These are phyloP conservation scores for Termitomyces sp. DNA, from an alignment of 768 basidiomycete species.

Conservation along the genomic window DNA sequence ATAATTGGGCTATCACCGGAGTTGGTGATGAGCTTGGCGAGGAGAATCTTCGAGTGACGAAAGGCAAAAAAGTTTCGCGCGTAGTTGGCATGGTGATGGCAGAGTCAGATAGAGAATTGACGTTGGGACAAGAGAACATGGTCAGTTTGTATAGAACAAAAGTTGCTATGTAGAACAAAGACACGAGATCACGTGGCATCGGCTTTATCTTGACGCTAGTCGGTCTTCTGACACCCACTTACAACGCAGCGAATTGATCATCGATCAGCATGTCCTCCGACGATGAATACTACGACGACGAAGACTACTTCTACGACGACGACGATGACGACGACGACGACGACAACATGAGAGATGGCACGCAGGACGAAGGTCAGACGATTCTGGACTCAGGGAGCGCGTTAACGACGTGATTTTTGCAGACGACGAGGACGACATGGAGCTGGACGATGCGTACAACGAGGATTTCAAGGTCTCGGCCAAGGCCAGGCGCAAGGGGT, in stretches of 20 bases:
- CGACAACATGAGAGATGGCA: slow-evolving; percentile 66
- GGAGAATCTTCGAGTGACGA: too few species aligned
- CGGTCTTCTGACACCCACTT: too few species aligned
- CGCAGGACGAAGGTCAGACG: slow-evolving; percentile 48
- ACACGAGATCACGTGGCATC: background rate
- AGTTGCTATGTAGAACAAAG: too few species aligned
- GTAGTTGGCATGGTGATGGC: too few species aligned
- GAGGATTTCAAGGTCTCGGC: slow-evolving; percentile 57
- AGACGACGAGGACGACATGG: slow-evolving; percentile 44
- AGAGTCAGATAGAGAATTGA: too few species aligned
- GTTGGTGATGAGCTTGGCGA: too few species aligned
- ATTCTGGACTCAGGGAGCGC: slow-evolving; percentile 21
- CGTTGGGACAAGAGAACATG: too few species aligned
- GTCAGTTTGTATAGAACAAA: too few species aligned
- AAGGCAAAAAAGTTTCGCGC: too few species aligned
- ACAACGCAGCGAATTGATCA: background rate
- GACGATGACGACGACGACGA: slow-evolving; percentile 49
- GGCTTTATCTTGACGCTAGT: background rate
- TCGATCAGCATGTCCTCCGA: slow-evolving; percentile 44
- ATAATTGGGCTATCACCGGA: too few species aligned
- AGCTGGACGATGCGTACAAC: slow-evolving; percentile 51
- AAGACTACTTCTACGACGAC: slow-evolving; percentile 40
- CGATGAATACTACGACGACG: slow-evolving; percentile 67
- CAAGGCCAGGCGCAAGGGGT: slow-evolving; percentile 59
- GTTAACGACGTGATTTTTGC: slow-evolving; percentile 1